phyloP scores from a whole-genome alignment of 2,329 filamentous ascomycete genomes.

The Thielaviopsis ethacetica region DNA sequence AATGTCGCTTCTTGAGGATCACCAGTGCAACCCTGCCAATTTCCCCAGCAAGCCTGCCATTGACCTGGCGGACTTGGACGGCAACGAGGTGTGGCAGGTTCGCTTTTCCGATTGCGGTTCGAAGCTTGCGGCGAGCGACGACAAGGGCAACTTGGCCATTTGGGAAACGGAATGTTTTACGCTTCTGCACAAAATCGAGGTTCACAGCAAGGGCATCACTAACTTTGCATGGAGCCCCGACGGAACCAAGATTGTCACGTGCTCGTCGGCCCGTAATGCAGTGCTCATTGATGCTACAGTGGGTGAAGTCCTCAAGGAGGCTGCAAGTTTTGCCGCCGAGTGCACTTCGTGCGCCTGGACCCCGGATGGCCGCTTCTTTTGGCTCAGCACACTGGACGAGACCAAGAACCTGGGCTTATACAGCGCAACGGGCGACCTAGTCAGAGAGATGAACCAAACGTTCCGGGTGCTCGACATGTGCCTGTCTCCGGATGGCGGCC shows the following conservation, averaged over 20 bases:
- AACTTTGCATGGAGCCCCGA: constrained; percentile 88
- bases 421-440: constrained; percentile 43
- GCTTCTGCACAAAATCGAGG: constrained; percentile 38
- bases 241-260: constrained; percentile 71
- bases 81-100: constrained; percentile 80
- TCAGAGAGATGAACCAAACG: constrained; percentile 50
- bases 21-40: constrained; percentile 60
- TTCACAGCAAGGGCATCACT: constrained; percentile 56
- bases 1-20: constrained; percentile 79
- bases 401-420: constrained; percentile 53
- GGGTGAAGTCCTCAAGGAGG: constrained; percentile 43
- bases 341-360: constrained; percentile 87
- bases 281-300: constrained; percentile 62
- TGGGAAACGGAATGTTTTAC: constrained; percentile 60
- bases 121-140: constrained; percentile 67
- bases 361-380: constrained; percentile 57
- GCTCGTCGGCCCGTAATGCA: constrained; percentile 57
- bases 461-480: constrained; percentile 72
- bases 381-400: constrained; percentile 62
- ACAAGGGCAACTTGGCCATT: constrained; percentile 58
- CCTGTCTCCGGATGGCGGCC: constrained; percentile 64
- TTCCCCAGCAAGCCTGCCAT: constrained; percentile 61
- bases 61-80: constrained; percentile 51
- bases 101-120: constrained; percentile 79
- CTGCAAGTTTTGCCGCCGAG: constrained; percentile 62